Percentiles rank a stretch among this genome's conserved stretches.
Evolutionary conservation across 2,329 filamentous ascomycete species (phyloP).

Genomic region (Nothophoma quercina): DNA sequence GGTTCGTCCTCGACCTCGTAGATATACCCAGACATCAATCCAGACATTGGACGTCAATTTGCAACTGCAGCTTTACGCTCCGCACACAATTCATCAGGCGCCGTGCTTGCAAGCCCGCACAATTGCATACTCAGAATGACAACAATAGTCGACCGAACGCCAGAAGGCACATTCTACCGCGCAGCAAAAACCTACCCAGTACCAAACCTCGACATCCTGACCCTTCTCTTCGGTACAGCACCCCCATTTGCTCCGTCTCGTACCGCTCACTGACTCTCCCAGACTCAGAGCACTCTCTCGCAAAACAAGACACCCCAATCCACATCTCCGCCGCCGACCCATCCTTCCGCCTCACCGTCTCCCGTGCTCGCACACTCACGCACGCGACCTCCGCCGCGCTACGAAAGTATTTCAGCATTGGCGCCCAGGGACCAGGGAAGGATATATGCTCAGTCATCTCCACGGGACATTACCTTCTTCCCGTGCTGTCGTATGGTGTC

Average conservation of each 20-base stretch:
- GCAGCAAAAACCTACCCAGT: conserved; percentile 42
- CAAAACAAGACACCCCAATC: conserved; percentile 60
- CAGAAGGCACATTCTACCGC: conserved; percentile 40
- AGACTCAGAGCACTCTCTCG: conserved; percentile 41
- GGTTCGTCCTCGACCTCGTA: background rate
- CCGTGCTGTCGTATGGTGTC: conserved; percentile 63
- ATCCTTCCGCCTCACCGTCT: conserved; percentile 62
- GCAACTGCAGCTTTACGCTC: too few species aligned
- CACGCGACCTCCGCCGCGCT: conserved; percentile 64
- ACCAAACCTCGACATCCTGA: conserved; percentile 52
- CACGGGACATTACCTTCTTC: conserved; percentile 63
- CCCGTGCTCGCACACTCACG: conserved; percentile 57
- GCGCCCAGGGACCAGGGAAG: conserved; percentile 56
- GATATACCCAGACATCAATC: background rate
- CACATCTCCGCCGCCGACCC: conserved; percentile 67
- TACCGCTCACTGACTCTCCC: background rate
- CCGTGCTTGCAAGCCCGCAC: background rate
- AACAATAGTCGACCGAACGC: conserved; percentile 44
- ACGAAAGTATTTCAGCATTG: conserved; percentile 62
- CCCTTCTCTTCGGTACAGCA: conserved; percentile 51
- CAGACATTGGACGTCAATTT: background rate
- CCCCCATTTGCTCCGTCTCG: background rate
- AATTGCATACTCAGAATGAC: conserved; percentile 34
- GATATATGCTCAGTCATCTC: conserved; percentile 64
- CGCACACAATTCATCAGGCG: too few species aligned